Evolutionary conservation across 306 rosid genomes (phyloP).

Genomic region (Dryas drummondii): DNA sequence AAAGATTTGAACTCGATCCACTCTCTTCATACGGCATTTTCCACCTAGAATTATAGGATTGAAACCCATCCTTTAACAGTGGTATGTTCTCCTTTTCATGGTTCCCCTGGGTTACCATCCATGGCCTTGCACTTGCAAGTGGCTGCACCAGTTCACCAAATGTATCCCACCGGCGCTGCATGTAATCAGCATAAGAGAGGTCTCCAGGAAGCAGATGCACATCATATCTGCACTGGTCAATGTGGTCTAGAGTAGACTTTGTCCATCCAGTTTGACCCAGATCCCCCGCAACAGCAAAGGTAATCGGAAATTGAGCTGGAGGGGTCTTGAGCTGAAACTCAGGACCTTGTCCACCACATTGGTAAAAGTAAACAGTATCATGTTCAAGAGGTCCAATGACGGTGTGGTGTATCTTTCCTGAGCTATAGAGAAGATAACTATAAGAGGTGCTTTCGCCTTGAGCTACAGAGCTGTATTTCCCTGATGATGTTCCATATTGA

Average conservation of each 20-base stretch:
- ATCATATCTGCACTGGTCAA: conserved; percentile 72
- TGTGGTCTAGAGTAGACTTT: conserved; percentile 76
- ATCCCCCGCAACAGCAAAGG: conserved; percentile 90
- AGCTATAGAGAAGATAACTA: conserved; percentile 59
- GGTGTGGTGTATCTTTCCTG: conserved; percentile 87
- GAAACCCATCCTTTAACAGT: conserved; percentile 62
- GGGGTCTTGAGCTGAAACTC: conserved; percentile 84
- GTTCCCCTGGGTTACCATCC: conserved; percentile 98
- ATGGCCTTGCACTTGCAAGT: conserved; percentile 84
- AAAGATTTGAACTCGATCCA: conserved; percentile 83
- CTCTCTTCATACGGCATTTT: conserved; percentile 91
- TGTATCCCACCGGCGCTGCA: conserved; percentile 79
- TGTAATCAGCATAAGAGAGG: conserved; percentile 84
- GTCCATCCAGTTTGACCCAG: conserved; percentile 96
- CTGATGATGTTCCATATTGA: conserved; percentile 72
- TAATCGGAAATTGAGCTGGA: conserved; percentile 75
- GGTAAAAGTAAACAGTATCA: conserved; percentile 62
- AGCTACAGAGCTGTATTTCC: conserved; percentile 48
- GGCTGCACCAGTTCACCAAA: conserved; percentile 92
- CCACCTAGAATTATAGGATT: conserved; percentile 84
- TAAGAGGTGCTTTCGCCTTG: conserved; percentile 83
- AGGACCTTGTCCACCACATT: conserved; percentile 77
- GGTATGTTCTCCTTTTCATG: conserved; percentile 76
- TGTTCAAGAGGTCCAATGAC: conserved; percentile 84
- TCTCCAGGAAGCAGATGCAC: conserved; percentile 90